A percentile compares a stretch with the other conserved stretches of the same genome.
Conservation (phyloP, 305 asterid species). For the Solanum hybrid region DNA sequence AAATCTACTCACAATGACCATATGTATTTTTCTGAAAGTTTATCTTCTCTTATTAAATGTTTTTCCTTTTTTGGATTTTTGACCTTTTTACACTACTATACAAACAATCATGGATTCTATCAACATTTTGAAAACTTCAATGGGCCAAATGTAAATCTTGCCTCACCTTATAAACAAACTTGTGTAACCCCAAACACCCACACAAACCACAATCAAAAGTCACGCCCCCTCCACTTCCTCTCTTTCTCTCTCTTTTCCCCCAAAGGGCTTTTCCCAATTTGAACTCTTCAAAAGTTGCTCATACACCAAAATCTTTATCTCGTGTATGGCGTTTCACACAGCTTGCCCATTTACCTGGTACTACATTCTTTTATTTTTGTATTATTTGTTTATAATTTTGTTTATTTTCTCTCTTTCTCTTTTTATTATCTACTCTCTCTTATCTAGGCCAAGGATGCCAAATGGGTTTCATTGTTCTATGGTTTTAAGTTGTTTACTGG, state of each 20-base stretch:
- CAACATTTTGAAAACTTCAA: background rate
- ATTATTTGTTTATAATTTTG: background rate
- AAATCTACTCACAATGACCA: background rate
- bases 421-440: background rate
- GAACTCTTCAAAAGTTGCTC: background rate
- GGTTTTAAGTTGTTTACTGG: background rate
- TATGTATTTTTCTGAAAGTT: background rate
- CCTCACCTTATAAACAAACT: background rate
- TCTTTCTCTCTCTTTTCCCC: constrained; percentile 3
- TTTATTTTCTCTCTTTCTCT: background rate
- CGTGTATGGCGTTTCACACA: constrained; percentile 5
- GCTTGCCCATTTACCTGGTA: constrained; percentile 14
- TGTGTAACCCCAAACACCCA: background rate
- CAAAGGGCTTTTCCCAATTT: constrained; percentile 11
- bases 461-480: background rate
- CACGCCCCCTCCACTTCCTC: background rate
- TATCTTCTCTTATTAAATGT: background rate
- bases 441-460: background rate
- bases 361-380: background rate
- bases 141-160: background rate
- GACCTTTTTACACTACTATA: background rate
- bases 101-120: background rate
- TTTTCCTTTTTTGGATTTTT: background rate
- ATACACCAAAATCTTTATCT: constrained; percentile 3
- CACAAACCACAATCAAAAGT: background rate